Conservation (phyloP, 2,329 filamentous ascomycete genomes). For the Achaetomium macrosporum region DNA sequence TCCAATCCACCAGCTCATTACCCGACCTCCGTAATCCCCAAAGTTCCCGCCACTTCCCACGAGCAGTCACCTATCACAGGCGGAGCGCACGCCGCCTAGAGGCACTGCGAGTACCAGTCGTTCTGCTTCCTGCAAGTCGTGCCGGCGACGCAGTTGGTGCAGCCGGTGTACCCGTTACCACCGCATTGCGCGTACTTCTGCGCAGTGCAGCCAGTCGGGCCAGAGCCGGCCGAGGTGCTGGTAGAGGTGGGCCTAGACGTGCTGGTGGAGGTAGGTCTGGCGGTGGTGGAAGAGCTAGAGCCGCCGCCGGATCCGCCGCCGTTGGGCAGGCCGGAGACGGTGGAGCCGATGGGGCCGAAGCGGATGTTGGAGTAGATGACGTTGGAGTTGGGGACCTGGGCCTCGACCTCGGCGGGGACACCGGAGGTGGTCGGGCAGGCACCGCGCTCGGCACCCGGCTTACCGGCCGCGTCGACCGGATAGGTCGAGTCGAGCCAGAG, state of each 20-base stretch:
- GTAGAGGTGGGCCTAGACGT: slow-evolving; percentile 10
- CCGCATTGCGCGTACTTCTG: slow-evolving; percentile 34
- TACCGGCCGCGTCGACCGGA: slow-evolving; percentile 41
- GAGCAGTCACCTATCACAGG: neutral
- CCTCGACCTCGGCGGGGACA: slow-evolving; percentile 45
- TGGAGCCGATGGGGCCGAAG: slow-evolving; percentile 51
- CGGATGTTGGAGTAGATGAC: slow-evolving; percentile 57
- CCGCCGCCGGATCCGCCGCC: slow-evolving; percentile 28
- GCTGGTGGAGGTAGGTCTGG: slow-evolving; percentile 7
- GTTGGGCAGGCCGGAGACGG: slow-evolving; percentile 32
- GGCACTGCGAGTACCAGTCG: slow-evolving; percentile 34
- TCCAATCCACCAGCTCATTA: neutral
- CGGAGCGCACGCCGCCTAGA: neutral
- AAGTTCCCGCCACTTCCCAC: neutral
- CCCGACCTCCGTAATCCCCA: neutral
- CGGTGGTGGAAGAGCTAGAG: slow-evolving; percentile 14
- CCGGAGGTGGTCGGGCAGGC: slow-evolving; percentile 48
- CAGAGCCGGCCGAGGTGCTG: neutral
- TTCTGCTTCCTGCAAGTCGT: slow-evolving; percentile 34
- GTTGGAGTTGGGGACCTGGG: slow-evolving; percentile 39
- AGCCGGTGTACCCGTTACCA: slow-evolving; percentile 37
- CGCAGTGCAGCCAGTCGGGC: neutral
- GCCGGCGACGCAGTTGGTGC: slow-evolving; percentile 38
- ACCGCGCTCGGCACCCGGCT: slow-evolving; percentile 48
- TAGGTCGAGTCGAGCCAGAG: slow-evolving; percentile 67